Evolutionary conservation across 2,329 filamentous ascomycete species (phyloP).

Genomic region (Aspergillus amoenus): DNA sequence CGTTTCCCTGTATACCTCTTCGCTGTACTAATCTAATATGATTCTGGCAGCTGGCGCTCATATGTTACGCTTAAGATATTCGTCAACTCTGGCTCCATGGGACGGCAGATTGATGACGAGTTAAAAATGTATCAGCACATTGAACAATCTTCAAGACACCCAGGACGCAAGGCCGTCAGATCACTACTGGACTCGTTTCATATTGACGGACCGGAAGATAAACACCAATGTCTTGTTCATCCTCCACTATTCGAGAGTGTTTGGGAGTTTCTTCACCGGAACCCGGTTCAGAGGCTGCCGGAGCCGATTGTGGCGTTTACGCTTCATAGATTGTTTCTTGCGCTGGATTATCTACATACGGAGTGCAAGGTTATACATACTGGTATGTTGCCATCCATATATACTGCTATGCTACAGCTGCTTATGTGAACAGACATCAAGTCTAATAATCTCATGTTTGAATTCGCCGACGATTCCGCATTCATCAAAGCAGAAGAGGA

Average conservation of each 20-base stretch:
- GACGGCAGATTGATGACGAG: constrained; percentile 37
- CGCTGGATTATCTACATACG: constrained; percentile 48
- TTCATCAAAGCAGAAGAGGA: constrained; percentile 42
- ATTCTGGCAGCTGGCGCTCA: constrained; percentile 18
- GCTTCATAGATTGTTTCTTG: constrained; percentile 43
- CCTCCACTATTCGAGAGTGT: constrained; percentile 47
- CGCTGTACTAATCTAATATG: background rate
- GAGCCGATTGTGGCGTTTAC: constrained; percentile 34
- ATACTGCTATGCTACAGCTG: constrained; percentile 10
- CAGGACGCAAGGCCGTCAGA: constrained; percentile 31
- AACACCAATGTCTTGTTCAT: constrained; percentile 40
- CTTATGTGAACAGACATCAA: constrained; percentile 40
- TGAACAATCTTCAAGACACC: constrained; percentile 25
- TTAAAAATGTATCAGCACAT: constrained; percentile 47
- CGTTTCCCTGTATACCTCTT: background rate
- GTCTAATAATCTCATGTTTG: constrained; percentile 50
- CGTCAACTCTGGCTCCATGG: constrained; percentile 28
- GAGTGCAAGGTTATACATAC: constrained; percentile 50
- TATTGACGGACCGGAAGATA: constrained; percentile 28
- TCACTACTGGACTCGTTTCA: constrained; percentile 35
- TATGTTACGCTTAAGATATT: constrained; percentile 35
- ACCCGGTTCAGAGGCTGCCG: constrained; percentile 40
- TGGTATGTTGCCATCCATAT: constrained; percentile 30
- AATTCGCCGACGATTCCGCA: constrained; percentile 41
- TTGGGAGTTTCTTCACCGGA: constrained; percentile 40